These are phyloP conservation scores for Alternaria metachromatica DNA, from an alignment of 2,329 filamentous ascomycete species.

Conservation along the genomic window DNA sequence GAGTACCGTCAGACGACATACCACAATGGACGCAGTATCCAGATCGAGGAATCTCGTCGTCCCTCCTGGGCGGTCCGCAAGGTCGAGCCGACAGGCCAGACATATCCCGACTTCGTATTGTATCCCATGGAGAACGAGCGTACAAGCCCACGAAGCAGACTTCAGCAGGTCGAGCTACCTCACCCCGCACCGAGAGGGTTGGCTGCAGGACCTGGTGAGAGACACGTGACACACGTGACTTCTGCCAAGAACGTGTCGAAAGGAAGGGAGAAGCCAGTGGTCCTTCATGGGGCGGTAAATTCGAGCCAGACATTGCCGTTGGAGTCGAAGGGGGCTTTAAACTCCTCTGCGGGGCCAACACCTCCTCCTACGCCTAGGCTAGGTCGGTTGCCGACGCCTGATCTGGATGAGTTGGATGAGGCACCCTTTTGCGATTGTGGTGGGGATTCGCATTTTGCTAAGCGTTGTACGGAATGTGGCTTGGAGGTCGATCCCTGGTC, in stretches of 20 bases:
- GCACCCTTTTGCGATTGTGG: constrained; percentile 45
- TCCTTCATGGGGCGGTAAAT: constrained; percentile 18
- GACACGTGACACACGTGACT: constrained; percentile 23
- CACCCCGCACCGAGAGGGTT: neutral
- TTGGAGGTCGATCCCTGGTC: constrained; percentile 2
- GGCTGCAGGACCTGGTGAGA: neutral
- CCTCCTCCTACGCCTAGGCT: constrained; percentile 43
- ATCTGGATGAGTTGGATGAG: constrained; percentile 37
- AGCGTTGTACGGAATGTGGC: constrained; percentile 29
- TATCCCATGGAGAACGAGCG: neutral
- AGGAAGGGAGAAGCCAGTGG: constrained; percentile 21
- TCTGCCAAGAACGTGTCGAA: constrained; percentile 6
- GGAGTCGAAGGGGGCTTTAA: neutral
- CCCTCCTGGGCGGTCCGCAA: constrained; percentile 14
- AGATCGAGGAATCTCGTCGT: constrained; percentile 35
- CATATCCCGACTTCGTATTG: constrained; percentile 8
- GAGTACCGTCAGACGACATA: constrained; percentile 35
- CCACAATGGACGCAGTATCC: constrained; percentile 29
- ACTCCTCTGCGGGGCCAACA: constrained; percentile 6
- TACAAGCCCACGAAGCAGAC: neutral
- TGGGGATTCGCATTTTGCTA: constrained; percentile 10
- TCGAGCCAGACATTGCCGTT: neutral
- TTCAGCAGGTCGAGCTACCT: neutral
- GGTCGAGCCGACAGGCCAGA: neutral
- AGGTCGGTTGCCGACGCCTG: constrained; percentile 42